phyloP scores from a whole-genome alignment of 768 basidiomycete genomes.

The Melanogaster broomeanus region DNA sequence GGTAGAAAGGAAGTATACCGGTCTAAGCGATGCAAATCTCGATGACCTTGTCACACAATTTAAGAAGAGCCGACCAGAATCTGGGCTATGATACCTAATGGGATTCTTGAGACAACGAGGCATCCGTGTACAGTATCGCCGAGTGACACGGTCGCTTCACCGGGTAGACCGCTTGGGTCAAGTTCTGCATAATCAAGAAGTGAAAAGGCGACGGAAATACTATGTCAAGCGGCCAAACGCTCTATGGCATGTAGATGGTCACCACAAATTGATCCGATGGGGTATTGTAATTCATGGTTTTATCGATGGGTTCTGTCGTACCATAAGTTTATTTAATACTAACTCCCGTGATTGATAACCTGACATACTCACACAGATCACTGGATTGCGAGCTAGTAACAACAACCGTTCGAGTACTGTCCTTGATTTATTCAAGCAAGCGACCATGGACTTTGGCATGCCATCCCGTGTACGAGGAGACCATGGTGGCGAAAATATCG shows the following conservation, averaged over 20 bases:
- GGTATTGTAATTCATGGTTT: slow-evolving; percentile 28
- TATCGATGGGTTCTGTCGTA: slow-evolving; percentile 29
- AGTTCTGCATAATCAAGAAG: not conserved
- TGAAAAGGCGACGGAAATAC: slow-evolving; percentile 9
- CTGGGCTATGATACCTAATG: slow-evolving; percentile 29
- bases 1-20: slow-evolving; percentile 2
- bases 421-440: slow-evolving; percentile 8
- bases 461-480: slow-evolving; percentile 38
- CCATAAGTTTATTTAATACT: slow-evolving; percentile 31
- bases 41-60: slow-evolving; percentile 10
- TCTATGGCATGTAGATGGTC: slow-evolving; percentile 28
- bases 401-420: slow-evolving; percentile 22
- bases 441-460: slow-evolving; percentile 23
- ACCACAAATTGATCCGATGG: slow-evolving; percentile 32
- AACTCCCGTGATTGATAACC: no score
- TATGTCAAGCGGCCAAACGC: slow-evolving; percentile 14
- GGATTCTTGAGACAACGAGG: slow-evolving; percentile 29
- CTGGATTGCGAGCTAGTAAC: no score
- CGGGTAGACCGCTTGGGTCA: slow-evolving; percentile 9
- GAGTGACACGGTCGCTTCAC: slow-evolving; percentile 26
- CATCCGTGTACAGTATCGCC: slow-evolving; percentile 24
- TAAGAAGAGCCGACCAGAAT: slow-evolving; percentile 19
- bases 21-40: slow-evolving; percentile 9
- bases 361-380: no score
- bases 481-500: slow-evolving; percentile 40